Percentiles rank a stretch among this genome's conserved stretches.
These are phyloP conservation scores for Mycena venus DNA, from an alignment of 768 basidiomycete species.

Conservation along the genomic window DNA sequence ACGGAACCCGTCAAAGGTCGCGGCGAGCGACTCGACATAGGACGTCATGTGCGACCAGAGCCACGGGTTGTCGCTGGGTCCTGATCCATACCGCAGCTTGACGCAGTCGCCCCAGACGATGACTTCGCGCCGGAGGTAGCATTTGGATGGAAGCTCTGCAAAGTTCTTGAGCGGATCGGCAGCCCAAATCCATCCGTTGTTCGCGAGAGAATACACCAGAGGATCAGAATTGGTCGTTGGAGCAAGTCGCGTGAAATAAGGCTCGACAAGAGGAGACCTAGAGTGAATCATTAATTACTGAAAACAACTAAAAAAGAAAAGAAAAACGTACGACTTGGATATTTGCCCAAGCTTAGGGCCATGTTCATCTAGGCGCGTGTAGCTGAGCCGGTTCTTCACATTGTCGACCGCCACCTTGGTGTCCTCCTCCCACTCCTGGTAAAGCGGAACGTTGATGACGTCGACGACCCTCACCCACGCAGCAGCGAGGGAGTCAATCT, in stretches of 20 bases:
- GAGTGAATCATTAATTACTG: neutral
- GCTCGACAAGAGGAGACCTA: constrained; percentile 89
- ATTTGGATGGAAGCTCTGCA: constrained; percentile 91
- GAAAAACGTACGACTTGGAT: constrained; percentile 70
- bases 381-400: constrained; percentile 82
- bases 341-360: constrained; percentile 91
- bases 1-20: constrained; percentile 93
- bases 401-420: constrained; percentile 78
- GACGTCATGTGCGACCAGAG: constrained; percentile 92
- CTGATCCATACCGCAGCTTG: constrained; percentile 93
- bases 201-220: constrained; percentile 86
- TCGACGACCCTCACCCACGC: constrained; percentile 87
- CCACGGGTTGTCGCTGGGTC: constrained; percentile 89
- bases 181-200: constrained; percentile 99
- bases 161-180: constrained; percentile 96
- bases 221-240: constrained; percentile 58
- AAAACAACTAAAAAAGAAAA: constrained; percentile 11
- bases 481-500: constrained; percentile 69
- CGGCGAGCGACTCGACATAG: constrained; percentile 87
- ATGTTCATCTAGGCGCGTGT: constrained; percentile 83
- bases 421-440: constrained; percentile 90
- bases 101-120: constrained; percentile 99
- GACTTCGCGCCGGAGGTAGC: constrained; percentile 95
- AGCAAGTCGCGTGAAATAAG: constrained; percentile 90
- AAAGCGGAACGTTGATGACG: constrained; percentile 89